Percentiles rank a stretch among this genome's conserved stretches.
Evolutionary conservation across 768 basidiomycete genomes (phyloP).

Genomic region (Suillus paluster): DNA sequence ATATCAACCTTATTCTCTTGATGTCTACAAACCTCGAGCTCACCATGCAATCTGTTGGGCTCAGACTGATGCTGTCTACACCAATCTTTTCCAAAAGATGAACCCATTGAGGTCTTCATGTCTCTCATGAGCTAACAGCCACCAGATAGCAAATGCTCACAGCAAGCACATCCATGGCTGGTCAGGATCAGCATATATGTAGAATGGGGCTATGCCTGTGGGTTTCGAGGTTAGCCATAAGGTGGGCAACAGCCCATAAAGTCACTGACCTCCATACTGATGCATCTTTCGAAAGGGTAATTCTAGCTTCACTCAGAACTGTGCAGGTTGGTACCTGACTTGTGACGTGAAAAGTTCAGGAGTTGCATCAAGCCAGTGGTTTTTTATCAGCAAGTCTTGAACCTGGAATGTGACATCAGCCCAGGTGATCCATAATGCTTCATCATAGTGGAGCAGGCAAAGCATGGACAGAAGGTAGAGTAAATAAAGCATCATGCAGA

Average conservation of each 20-base stretch:
- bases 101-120: constrained; percentile 1
- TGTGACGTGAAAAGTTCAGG: constrained; percentile 1
- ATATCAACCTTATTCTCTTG: no score
- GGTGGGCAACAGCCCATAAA: neutral
- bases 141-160: constrained; percentile 37
- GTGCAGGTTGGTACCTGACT: neutral
- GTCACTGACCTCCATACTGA: constrained; percentile 33
- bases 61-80: neutral
- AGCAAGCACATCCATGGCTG: constrained; percentile 40
- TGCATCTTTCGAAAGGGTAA: constrained; percentile 35
- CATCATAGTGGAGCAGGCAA: constrained; percentile 39
- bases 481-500: constrained; percentile 30
- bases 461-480: constrained; percentile 39
- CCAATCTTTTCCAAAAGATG: constrained; percentile 7
- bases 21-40: neutral
- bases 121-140: constrained; percentile 1
- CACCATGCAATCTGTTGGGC: constrained; percentile 3
- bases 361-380: constrained; percentile 7
- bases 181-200: constrained; percentile 26
- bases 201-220: constrained; percentile 37
- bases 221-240: neutral
- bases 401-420: constrained; percentile 25
- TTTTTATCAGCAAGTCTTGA: constrained; percentile 3
- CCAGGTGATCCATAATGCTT: constrained; percentile 37
- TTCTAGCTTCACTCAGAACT: constrained; percentile 20